phyloP scores from a whole-genome alignment of 306 rosid species.

The Lathyrus sativus region DNA sequence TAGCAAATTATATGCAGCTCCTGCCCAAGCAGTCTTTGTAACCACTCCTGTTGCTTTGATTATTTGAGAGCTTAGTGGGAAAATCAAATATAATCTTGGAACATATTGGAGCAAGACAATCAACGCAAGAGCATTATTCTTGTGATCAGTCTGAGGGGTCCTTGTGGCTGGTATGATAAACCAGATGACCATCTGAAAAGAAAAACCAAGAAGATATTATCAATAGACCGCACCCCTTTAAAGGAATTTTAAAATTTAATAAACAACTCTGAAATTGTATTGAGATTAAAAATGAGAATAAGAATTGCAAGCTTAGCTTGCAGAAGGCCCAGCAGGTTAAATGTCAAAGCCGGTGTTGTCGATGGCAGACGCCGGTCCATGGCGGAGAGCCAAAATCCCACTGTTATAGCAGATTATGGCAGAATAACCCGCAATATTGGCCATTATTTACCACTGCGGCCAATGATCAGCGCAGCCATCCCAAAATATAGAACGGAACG shows the following conservation, averaged over 20 bases:
- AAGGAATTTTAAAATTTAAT: conserved; percentile 23
- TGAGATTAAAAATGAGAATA: conserved; percentile 3
- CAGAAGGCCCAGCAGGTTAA: conserved; percentile 12
- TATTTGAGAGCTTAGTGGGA: conserved; percentile 84
- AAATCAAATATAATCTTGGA: conserved; percentile 94
- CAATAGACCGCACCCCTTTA: conserved; percentile 9
- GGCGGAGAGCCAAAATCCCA: too few species aligned
- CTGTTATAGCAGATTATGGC: too few species aligned
- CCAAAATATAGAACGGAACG: too few species aligned
- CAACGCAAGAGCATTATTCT: conserved; percentile 93
- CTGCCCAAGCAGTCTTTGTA: conserved; percentile 99
- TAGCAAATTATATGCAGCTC: conserved; percentile 95
- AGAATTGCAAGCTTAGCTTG: conserved; percentile 17
- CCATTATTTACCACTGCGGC: too few species aligned
- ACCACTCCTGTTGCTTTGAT: conserved; percentile 97
- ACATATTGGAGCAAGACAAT: conserved; percentile 92
- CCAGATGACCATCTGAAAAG: conserved; percentile 91
- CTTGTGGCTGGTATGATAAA: conserved; percentile 89
- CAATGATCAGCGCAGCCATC: too few species aligned
- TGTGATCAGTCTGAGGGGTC: conserved; percentile 65
- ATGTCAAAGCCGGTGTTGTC: conserved; percentile 12
- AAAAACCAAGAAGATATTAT: conserved; percentile 36
- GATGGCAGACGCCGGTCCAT: too few species aligned
- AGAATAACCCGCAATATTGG: too few species aligned
- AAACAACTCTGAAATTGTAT: background rate